Percentiles rank a stretch among this genome's conserved stretches.
Conservation (phyloP, 73 alveolate species). For the Paramecium biaurelia region DNA sequence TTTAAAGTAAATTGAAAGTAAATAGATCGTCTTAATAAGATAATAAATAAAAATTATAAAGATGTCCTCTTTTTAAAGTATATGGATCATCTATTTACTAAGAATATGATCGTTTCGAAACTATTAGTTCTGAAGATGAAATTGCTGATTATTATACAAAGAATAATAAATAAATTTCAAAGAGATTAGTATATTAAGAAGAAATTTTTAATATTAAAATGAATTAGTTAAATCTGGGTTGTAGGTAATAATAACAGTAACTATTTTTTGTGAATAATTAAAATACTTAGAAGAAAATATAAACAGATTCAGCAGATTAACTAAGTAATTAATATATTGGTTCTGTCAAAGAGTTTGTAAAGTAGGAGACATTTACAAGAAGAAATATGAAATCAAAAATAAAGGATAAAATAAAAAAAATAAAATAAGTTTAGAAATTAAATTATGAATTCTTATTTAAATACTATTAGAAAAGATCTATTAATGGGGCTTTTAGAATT, state of each 20-base stretch:
- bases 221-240: neutral
- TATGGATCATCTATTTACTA: neutral
- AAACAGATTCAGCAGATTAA: neutral
- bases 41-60: neutral
- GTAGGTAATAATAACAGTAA: neutral
- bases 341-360: neutral
- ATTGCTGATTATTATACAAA: neutral
- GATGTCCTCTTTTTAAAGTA: constrained; percentile 3
- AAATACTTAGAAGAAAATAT: neutral
- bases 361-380: neutral
- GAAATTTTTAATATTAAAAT: neutral
- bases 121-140: constrained; percentile 1
- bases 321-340: neutral
- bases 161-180: neutral
- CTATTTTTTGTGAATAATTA: neutral
- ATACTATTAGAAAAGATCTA: neutral
- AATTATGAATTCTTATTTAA: neutral
- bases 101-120: neutral
- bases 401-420: neutral
- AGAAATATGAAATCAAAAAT: neutral
- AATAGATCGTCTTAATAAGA: neutral
- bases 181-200: neutral
- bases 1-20: neutral
- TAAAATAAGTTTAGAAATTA: neutral
- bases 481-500: neutral